Conservation (phyloP, 306 rosid genomes). For the Prunus mongolica region DNA sequence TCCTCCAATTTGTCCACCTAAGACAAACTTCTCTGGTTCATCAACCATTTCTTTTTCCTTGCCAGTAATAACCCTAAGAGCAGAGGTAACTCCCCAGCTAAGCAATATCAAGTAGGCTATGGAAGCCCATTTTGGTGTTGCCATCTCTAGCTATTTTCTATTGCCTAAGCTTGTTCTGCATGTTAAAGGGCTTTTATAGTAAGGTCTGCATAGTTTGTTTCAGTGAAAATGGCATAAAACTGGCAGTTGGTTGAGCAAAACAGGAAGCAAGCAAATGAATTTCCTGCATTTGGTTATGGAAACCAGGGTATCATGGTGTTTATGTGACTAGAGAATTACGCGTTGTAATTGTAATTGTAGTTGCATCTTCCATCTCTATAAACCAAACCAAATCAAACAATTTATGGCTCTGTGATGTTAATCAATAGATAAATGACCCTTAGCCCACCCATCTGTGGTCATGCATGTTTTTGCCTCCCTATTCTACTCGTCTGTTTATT, state of each 20-base stretch:
- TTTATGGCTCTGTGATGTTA: too few relatives aligned
- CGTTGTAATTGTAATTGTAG: background rate
- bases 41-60: background rate
- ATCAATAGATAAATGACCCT: too few relatives aligned
- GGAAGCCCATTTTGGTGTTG: background rate
- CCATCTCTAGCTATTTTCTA: constrained; percentile 2
- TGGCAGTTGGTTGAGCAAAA: background rate
- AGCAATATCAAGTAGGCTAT: constrained; percentile 4
- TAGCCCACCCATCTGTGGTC: too few relatives aligned
- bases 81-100: constrained; percentile 9
- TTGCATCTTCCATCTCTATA: background rate
- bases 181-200: background rate
- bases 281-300: constrained; percentile 2
- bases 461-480: too few relatives aligned
- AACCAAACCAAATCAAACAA: too few relatives aligned
- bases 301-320: constrained; percentile 4
- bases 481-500: too few relatives aligned
- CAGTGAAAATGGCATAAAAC: background rate
- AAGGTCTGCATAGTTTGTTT: background rate
- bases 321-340: constrained; percentile 14
- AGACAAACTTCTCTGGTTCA: background rate
- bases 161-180: background rate
- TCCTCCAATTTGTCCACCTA: background rate
- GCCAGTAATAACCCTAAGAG: background rate
- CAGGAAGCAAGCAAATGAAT: background rate